Conservation (phyloP, 2,329 filamentous ascomycete species). For the Cladosporium sp. region DNA sequence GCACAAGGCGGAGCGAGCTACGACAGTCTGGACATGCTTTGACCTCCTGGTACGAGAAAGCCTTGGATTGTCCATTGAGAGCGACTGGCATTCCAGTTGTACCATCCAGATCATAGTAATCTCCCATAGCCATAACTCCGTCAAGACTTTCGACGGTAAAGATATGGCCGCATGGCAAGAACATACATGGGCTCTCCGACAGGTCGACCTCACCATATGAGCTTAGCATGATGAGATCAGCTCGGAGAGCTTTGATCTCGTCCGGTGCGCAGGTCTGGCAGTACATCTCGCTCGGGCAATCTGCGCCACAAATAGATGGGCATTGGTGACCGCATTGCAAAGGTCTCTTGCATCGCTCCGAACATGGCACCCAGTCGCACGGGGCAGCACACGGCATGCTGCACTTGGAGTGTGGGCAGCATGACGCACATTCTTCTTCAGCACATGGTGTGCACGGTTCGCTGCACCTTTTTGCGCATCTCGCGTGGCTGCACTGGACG, state of each 20-base stretch:
- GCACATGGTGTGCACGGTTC: slow-evolving; percentile 66
- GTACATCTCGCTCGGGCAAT: slow-evolving; percentile 54
- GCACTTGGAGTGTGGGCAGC: slow-evolving; percentile 56
- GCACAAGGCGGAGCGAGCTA: slow-evolving; percentile 58
- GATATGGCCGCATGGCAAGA: slow-evolving; percentile 66
- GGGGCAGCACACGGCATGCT: slow-evolving; percentile 65
- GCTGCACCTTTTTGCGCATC: slow-evolving; percentile 57
- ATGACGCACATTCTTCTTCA: slow-evolving; percentile 55
- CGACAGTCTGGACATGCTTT: slow-evolving; percentile 63
- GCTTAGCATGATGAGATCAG: slow-evolving; percentile 60
- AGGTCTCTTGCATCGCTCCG: slow-evolving; percentile 55
- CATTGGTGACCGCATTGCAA: slow-evolving; percentile 65
- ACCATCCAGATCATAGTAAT: slow-evolving; percentile 51
- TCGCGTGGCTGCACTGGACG: slow-evolving; percentile 58
- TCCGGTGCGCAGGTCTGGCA: slow-evolving; percentile 60
- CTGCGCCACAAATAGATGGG: slow-evolving; percentile 66
- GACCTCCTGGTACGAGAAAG: slow-evolving; percentile 52
- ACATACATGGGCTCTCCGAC: slow-evolving; percentile 61
- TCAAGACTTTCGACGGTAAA: slow-evolving; percentile 64
- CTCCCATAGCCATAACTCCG: slow-evolving; percentile 57
- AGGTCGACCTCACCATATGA: slow-evolving; percentile 61
- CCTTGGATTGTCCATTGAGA: slow-evolving; percentile 43
- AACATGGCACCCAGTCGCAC: slow-evolving; percentile 68
- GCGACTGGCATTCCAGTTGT: slow-evolving; percentile 26
- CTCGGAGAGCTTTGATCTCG: slow-evolving; percentile 49